phyloP scores from a whole-genome alignment of 495 filamentous ascomycete genomes.

The Penicillium cosmopolitanum region DNA sequence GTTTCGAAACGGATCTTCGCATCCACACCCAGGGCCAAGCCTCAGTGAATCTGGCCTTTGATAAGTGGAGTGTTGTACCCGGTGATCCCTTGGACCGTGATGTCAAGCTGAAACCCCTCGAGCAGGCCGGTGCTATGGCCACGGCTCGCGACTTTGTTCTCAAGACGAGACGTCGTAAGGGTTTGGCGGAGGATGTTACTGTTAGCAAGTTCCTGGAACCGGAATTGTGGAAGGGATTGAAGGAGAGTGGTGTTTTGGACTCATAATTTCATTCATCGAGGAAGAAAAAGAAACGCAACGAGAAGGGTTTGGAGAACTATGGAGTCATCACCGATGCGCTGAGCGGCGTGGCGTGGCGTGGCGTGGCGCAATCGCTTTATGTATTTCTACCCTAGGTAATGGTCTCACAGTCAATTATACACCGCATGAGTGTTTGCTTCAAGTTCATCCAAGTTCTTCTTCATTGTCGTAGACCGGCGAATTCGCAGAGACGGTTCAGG shows the following conservation, averaged over 20 bases:
- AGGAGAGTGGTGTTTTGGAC: slow-evolving; percentile 86
- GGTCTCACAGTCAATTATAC: too few relatives aligned
- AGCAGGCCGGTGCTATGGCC: slow-evolving; percentile 82
- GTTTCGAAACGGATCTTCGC: slow-evolving; percentile 94
- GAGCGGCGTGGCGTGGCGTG: too few relatives aligned
- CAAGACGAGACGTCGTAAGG: slow-evolving; percentile 93
- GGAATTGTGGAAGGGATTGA: slow-evolving; percentile 84
- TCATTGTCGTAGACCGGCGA: too few relatives aligned
- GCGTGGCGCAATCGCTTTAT: background rate
- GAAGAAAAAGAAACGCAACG: background rate
- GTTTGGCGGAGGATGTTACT: slow-evolving; percentile 90
- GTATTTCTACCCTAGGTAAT: background rate
- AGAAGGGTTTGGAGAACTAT: slow-evolving; percentile 8
- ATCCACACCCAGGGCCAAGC: slow-evolving; percentile 96
- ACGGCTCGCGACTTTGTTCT: slow-evolving; percentile 94
- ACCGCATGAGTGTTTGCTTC: background rate
- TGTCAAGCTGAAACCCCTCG: slow-evolving; percentile 77
- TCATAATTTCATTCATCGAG: slow-evolving; percentile 42
- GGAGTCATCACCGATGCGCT: background rate
- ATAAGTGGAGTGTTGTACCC: slow-evolving; percentile 92
- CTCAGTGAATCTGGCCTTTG: slow-evolving; percentile 89
- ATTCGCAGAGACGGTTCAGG: too few relatives aligned
- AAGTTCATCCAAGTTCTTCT: too few relatives aligned
- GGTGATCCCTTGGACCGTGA: slow-evolving; percentile 93
- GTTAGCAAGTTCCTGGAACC: slow-evolving; percentile 95